A percentile compares a stretch with the other conserved stretches of the same genome.
phyloP scores from a whole-genome alignment of 306 rosid genomes.

The Ziziphus jujuba region DNA sequence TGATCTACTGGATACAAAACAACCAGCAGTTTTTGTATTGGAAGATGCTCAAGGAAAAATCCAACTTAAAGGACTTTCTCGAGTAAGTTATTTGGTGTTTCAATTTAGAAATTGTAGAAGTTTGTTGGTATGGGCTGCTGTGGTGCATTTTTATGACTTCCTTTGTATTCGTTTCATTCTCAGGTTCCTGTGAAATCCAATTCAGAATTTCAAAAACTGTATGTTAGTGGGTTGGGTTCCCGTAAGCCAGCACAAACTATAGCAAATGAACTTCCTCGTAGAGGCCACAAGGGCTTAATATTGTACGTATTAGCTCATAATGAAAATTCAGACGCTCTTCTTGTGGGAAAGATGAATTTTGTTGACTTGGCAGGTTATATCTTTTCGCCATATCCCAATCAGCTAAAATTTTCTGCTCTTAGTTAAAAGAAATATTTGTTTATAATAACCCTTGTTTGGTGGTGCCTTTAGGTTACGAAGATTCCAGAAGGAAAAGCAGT shows the following conservation, averaged over 20 bases:
- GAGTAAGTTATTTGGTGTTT: constrained; percentile 37
- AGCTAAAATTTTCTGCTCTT: not conserved
- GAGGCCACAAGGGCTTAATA: constrained; percentile 72
- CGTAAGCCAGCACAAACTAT: constrained; percentile 48
- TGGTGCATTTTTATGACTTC: constrained; percentile 8
- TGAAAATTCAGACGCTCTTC: constrained; percentile 25
- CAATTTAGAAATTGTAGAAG: not conserved
- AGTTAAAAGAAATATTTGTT: not conserved
- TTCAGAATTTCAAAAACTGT: constrained; percentile 56
- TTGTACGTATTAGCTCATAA: constrained; percentile 46
- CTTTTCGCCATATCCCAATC: not conserved
- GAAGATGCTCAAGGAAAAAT: constrained; percentile 67
- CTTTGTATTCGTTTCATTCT: constrained; percentile 10
- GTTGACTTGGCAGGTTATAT: constrained; percentile 83
- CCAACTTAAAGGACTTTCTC: constrained; percentile 80
- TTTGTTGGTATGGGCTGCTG: not conserved
- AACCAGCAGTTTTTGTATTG: constrained; percentile 50
- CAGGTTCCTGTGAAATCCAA: constrained; percentile 69
- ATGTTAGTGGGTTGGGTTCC: constrained; percentile 40
- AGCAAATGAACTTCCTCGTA: constrained; percentile 44
- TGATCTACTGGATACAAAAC: constrained; percentile 67
- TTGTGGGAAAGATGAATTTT: constrained; percentile 67
- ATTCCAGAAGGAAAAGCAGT: constrained; percentile 57
- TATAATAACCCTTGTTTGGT: constrained; percentile 2
- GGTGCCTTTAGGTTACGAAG: constrained; percentile 69